Conservation (phyloP, 2,329 filamentous ascomycete genomes). For the Pseudogymnoascus verrucosus region DNA sequence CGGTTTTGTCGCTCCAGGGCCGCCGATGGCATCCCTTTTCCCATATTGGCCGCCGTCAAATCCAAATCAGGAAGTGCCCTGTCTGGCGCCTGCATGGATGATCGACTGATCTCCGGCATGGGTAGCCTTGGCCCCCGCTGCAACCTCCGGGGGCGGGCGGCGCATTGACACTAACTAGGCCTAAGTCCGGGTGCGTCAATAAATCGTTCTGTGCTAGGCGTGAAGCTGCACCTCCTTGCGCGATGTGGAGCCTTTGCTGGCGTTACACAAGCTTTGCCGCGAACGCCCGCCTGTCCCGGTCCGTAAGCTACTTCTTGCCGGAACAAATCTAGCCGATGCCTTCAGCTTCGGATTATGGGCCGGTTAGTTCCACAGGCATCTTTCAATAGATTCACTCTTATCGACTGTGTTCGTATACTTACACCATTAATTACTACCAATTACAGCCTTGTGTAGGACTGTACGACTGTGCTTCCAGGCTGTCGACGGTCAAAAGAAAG, state of each 20-base stretch:
- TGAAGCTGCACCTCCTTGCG: background rate
- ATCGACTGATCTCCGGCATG: constrained; percentile 4
- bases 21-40: background rate
- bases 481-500: background rate
- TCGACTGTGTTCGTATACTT: background rate
- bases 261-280: background rate
- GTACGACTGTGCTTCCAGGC: background rate
- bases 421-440: background rate
- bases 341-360: background rate
- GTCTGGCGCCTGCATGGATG: background rate
- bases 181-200: background rate
- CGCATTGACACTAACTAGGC: background rate
- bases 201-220: background rate
- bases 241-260: background rate
- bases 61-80: background rate
- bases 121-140: background rate
- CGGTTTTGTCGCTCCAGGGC: background rate
- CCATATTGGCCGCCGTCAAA: background rate
- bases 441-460: background rate
- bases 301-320: background rate
- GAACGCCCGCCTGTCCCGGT: background rate
- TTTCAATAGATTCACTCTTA: background rate
- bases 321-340: background rate
- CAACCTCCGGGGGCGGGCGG: background rate
- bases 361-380: background rate